Base-by-base conservation (phyloP, 164 flowering plant species). In the Houttuynia cordata region DNA sequence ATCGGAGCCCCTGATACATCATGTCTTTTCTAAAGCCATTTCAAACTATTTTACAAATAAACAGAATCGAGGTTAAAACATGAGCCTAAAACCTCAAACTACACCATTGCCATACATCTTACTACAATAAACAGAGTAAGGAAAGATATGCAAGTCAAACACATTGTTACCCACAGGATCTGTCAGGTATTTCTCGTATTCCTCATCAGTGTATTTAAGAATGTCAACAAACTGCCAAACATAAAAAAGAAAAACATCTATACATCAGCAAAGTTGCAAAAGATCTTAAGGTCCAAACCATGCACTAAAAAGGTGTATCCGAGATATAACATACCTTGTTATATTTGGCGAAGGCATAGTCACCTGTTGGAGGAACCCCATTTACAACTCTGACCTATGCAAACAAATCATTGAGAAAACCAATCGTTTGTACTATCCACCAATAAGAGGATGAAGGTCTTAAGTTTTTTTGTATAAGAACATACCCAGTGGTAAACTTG, bases 401-500 rank as follows among this genome's bases (percentile, higher is more conserved):
- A 30, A 37, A 63, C 15, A 54, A 54, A 54, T 7, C 15, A 17
- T 23, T 57, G 22, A 45, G 49, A 10, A 45, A 45, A 45, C 17
- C 49, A 17, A 34, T 19, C 25, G 12, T 57, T 17, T 34, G 34
- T 19, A 30, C 24, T 17, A 7, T 6, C 24, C 21, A 56, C 14
- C 40, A 5, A 20, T 25, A 7, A 24, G 18, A 17, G 17, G 15
- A 24, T 10, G 19, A 45, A 0, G 3, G 49, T 45, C 17, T 14
- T 12, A 45, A 45, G 14, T 45, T 17, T 12, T 39, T 15, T 17
- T 17, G 42, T 37, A 57, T 34, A 21, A 15, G 14, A 55, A 15
- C 64, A 59, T 80, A 93, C 99, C 99, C 97, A 94, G 63, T 94
- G 99, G 72, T 74, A 94, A 58, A 94, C 96, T 71, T 86, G 80